Percentiles rank a stretch among this genome's conserved stretches.
Conservation (phyloP, 768 basidiomycete species). For the Pulveroboletus sp. region DNA sequence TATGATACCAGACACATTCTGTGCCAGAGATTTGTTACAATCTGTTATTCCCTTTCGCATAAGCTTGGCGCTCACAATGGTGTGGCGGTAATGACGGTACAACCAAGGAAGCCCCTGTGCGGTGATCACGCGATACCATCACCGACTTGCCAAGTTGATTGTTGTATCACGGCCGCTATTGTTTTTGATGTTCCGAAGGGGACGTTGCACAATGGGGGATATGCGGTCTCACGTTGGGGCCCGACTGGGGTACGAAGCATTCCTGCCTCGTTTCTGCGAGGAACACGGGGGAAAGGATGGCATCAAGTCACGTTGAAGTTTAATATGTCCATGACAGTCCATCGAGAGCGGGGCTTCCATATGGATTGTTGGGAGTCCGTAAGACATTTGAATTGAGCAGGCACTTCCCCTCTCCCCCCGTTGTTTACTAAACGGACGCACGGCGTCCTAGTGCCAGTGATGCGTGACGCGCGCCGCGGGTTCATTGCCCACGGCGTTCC, state of each 20-base stretch:
- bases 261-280: conserved; percentile 8
- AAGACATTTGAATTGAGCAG: no score
- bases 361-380: not conserved
- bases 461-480: not conserved
- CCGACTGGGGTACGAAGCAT: not conserved
- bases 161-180: no score
- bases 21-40: not conserved
- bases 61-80: not conserved
- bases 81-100: not conserved
- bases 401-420: not conserved
- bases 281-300: not conserved
- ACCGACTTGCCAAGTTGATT: no score
- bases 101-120: no score
- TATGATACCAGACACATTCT: not conserved
- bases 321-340: conserved; percentile 6
- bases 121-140: no score
- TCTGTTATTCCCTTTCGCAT: not conserved
- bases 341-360: not conserved
- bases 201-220: not conserved
- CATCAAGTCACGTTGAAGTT: conserved; percentile 5
- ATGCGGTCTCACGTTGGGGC: conserved; percentile 1
- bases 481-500: not conserved
- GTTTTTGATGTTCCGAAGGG: no score
- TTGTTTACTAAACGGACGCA: no score
- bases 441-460: not conserved